Percentiles rank a stretch among this genome's conserved stretches.
phyloP scores from a whole-genome alignment of 2,329 filamentous ascomycete species.

The Grosmannia serpens region DNA sequence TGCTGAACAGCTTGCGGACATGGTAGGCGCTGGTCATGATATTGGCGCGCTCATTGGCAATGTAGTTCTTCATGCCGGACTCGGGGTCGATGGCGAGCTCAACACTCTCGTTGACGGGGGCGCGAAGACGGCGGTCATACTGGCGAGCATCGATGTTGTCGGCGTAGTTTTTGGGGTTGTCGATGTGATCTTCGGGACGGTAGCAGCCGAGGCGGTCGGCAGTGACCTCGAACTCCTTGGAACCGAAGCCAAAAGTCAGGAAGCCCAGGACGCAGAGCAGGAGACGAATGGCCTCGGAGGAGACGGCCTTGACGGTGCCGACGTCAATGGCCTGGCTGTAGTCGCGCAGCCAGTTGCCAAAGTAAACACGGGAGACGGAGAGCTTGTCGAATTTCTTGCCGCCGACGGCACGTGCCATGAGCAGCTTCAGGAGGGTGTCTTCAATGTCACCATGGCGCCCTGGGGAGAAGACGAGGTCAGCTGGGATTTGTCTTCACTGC shows the following conservation, averaged over 20 bases:
- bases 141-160: constrained; percentile 76
- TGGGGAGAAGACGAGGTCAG: constrained; percentile 16
- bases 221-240: constrained; percentile 77
- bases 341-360: constrained; percentile 89
- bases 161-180: constrained; percentile 71
- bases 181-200: constrained; percentile 72
- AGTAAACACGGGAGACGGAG: constrained; percentile 81
- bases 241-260: constrained; percentile 75
- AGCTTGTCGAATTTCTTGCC: constrained; percentile 83
- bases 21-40: constrained; percentile 76
- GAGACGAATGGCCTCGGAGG: constrained; percentile 80
- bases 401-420: constrained; percentile 47
- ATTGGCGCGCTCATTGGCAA: constrained; percentile 66
- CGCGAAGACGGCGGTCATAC: constrained; percentile 72
- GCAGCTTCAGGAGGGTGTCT: constrained; percentile 68
- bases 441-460: constrained; percentile 88
- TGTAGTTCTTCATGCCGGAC: constrained; percentile 85
- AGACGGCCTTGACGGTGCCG: constrained; percentile 82
- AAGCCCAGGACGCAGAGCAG: constrained; percentile 83
- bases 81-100: constrained; percentile 70
- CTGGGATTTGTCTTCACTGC: neutral
- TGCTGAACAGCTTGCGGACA: constrained; percentile 60
- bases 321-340: constrained; percentile 93
- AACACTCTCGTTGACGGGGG: constrained; percentile 63
- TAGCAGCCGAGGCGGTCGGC: constrained; percentile 70